Base-by-base conservation (phyloP, 257 asterid species). In the Solanum pinnatisectum region DNA sequence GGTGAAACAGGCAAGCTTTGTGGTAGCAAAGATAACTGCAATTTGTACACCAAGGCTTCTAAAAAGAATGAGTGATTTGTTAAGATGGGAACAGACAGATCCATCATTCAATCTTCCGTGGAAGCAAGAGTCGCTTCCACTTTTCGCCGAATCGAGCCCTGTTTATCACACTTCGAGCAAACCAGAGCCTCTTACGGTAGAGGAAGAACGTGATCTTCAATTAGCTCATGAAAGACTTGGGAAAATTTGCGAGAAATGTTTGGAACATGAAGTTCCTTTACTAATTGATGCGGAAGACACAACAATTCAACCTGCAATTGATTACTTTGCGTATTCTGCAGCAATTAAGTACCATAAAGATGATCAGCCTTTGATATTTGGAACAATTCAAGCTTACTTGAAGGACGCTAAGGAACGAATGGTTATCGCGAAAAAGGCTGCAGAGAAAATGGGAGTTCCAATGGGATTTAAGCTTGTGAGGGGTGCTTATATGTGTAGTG, bases 271-370 rank as follows among this genome's bases (percentile, higher is more conserved):
- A 8, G 90, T 93, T 20, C 98, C 99, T 10, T 42, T 97, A 20
- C 78, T 97, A 1, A 92, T 97, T 20, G 99, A 97, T 72, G 99
- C 99, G 18, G 99, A 97, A 92, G 98, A 95, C 14, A 93, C 98
- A 0, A 32, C 87, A 0, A 83, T 95, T 49, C 99, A 97, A 88
- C 98, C 99, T 0, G 98, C 94, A 10, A 97, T 97, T 6, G 99
- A 97, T 86, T 95, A 97, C 89, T 35, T 97, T 32, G 86, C 95
- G 1, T 97, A 97, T 89, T 88, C 95, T 8, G 95, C 98, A 1
- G 94, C 97, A 0, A 33, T 93, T 10, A 56, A 86, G 86, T 90
- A 92, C 44, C 90, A 88, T 1, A 85, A 86, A 56, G 95, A 83
- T 6, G 90, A 93, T 5, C 90, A 87, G 4, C 98, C 99, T 10